Evolutionary conservation across 495 filamentous ascomycete species (phyloP), one percentile per base, ranked within the genome.

Genomic region (Penicillium arizonense): DNA sequence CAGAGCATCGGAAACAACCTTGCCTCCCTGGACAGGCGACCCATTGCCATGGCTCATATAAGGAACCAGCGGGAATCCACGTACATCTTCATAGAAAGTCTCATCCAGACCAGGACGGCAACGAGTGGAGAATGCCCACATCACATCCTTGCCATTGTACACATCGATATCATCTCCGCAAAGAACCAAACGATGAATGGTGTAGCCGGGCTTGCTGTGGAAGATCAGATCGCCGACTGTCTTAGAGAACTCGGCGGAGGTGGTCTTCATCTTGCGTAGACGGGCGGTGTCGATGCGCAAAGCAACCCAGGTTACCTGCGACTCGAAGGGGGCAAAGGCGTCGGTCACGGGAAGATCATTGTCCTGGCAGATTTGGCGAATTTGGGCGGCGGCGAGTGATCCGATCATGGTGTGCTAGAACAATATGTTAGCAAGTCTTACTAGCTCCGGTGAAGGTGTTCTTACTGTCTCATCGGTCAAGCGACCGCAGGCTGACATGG

Each of bases 101-200:
- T 76, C 73, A 41, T 75, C 72, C 0, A 52, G 32, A 5, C 53
- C 62, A 1, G 74, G 73, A 0, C 64, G 62, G 39, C 73, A 77
- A 0, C 74, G 59, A 6, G 72, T 75, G 6, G 63, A 62, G 42
- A 72, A 74, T 2, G 74, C 73, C 69, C 69, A 77, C 66, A 77
- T 71, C 1, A 76, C 62, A 18, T 73, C 68, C 47, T 59, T 65
- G 20, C 62, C 61, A 7, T 67, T 43, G 40, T 68, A 69, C 5
- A 71, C 64, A 49, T 74, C 67, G 35, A 76, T 73, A 40, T 76
- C 71, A 5, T 73, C 71, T 8, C 72, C 72, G 2, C 60, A 60
- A 0, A 76, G 54, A 0, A 75, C 56, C 9, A 76, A 30, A 1
- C 70, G 71, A 34, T 74, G 70, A 20, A 73, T 72, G 0, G 60